Percentiles rank a stretch among this genome's conserved stretches.
Evolutionary conservation across 768 basidiomycete genomes (phyloP).

Genomic region (Tulasnella sp.): DNA sequence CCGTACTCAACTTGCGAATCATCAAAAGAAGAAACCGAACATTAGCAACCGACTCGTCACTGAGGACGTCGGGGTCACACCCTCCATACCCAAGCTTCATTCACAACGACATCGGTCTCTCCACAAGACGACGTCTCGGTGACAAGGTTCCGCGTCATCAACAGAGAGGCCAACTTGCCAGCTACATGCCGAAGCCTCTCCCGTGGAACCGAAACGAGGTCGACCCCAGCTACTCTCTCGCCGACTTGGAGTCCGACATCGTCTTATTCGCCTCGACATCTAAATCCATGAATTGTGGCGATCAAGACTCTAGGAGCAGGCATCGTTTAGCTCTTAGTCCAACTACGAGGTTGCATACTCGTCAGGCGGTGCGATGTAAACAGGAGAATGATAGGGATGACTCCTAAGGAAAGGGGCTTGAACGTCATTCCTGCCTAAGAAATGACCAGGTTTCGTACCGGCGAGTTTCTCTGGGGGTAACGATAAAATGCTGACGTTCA

Average conservation of each 20-base stretch:
- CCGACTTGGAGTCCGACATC: background rate
- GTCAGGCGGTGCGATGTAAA: background rate
- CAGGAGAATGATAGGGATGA: background rate
- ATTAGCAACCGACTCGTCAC: background rate
- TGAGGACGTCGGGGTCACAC: no score
- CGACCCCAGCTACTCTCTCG: background rate
- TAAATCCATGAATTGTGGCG: background rate
- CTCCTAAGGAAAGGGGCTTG: constrained; percentile 5
- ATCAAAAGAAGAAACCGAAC: background rate
- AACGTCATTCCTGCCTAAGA: no score
- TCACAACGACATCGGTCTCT: background rate
- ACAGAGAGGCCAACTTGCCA: background rate
- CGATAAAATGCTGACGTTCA: no score
- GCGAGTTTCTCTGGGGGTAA: no score
- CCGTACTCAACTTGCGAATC: background rate
- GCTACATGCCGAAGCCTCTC: background rate
- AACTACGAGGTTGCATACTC: background rate
- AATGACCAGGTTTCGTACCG: no score
- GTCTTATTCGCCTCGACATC: background rate
- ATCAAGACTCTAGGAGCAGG: background rate
- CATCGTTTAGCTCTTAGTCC: background rate
- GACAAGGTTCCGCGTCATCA: background rate
- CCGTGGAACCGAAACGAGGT: background rate
- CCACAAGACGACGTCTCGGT: background rate
- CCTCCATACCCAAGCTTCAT: background rate